Conservation (phyloP, 805 yeast species). For the Tetrapisispora pingtungensis region DNA sequence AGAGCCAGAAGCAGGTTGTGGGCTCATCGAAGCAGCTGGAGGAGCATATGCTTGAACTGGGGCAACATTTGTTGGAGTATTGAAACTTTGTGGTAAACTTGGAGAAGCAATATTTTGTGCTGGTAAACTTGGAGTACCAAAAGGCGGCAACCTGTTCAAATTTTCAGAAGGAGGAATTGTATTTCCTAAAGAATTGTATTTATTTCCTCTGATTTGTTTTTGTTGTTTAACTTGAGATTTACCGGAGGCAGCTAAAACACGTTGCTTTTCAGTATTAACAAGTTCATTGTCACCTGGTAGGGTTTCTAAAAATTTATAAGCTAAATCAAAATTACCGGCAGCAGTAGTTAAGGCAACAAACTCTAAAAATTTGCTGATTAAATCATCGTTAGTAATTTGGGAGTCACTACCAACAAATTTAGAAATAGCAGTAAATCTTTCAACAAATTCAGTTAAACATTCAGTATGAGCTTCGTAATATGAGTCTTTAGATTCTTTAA, state of each 20-base stretch:
- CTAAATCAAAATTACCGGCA: constrained; percentile 75
- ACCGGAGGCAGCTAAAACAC: constrained; percentile 61
- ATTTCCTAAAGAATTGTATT: background rate
- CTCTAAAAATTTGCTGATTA: constrained; percentile 55
- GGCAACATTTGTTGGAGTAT: background rate
- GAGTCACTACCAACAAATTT: constrained; percentile 17
- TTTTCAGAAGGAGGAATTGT: background rate
- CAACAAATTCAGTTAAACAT: constrained; percentile 72
- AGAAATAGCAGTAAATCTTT: constrained; percentile 61
- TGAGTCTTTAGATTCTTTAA: constrained; percentile 35
- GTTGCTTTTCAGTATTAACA: constrained; percentile 63
- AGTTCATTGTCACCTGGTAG: constrained; percentile 69
- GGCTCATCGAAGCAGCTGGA: constrained; percentile 7
- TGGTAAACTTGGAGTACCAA: background rate
- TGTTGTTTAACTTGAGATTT: constrained; percentile 12
- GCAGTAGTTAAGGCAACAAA: constrained; percentile 73
- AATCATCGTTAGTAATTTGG: constrained; percentile 24
- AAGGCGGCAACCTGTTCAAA: background rate
- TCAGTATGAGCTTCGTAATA: constrained; percentile 77
- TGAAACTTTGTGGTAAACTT: constrained; percentile 1
- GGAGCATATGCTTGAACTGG: background rate
- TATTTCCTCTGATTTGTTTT: constrained; percentile 3
- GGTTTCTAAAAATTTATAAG: constrained; percentile 54
- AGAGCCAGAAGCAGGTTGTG: constrained; percentile 13
- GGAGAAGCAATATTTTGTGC: background rate